phyloP scores from a whole-genome alignment of 169 alveolate species.

The Plasmodium knowlesi region DNA sequence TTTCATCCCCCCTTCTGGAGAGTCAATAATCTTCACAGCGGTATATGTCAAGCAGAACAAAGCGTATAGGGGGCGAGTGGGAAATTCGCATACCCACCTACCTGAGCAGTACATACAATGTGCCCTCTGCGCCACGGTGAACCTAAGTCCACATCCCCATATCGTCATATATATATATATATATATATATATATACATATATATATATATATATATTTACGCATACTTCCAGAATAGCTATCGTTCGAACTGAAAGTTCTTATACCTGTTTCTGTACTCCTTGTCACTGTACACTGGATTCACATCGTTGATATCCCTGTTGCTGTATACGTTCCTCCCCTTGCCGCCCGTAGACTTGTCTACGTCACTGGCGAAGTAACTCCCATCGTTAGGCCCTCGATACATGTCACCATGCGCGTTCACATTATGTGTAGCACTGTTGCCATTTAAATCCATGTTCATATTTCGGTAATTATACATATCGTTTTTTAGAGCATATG shows the following conservation, averaged over 20 bases:
- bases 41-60: background rate
- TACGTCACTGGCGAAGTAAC: slow-evolving; percentile 3
- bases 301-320: slow-evolving; percentile 14
- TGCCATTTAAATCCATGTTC: slow-evolving; percentile 5
- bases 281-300: slow-evolving; percentile 14
- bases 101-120: background rate
- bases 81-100: background rate
- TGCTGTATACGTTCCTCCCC: slow-evolving; percentile 2
- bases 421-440: background rate
- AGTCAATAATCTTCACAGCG: background rate
- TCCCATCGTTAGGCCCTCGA: background rate
- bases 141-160: background rate
- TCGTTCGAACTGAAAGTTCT: slow-evolving; percentile 7
- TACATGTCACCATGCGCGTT: slow-evolving; percentile 5
- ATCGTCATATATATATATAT: slow-evolving; percentile 22
- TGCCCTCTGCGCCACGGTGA: background rate
- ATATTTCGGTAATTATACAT: slow-evolving; percentile 29
- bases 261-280: slow-evolving; percentile 23
- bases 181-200: no score
- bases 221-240: background rate
- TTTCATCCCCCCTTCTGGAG: background rate
- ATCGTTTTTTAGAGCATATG: slow-evolving; percentile 32
- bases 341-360: slow-evolving; percentile 4
- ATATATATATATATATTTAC: slow-evolving; percentile 44
- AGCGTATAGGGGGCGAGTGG: background rate